Evolutionary conservation across 495 filamentous ascomycete genomes (phyloP).

Genomic region (Hypomontagnella monticulosa): DNA sequence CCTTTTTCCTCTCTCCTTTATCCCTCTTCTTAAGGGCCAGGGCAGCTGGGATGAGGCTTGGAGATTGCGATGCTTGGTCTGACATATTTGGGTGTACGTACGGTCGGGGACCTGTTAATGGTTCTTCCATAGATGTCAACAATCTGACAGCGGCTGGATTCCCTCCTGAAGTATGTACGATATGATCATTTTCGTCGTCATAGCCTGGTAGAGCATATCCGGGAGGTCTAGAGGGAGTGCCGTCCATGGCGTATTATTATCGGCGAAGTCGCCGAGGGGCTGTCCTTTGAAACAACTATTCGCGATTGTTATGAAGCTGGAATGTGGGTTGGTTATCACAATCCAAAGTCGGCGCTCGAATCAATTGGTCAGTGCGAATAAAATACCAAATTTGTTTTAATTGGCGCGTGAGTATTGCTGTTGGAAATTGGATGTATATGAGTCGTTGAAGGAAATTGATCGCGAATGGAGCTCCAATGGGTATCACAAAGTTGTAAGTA

Average conservation of each 20-base stretch:
- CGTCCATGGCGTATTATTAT: conserved; percentile 54
- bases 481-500: conserved; percentile 25
- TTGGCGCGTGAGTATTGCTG: conserved; percentile 11
- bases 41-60: conserved; percentile 43
- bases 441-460: conserved; percentile 1
- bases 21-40: conserved; percentile 34
- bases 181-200: conserved; percentile 57
- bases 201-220: conserved; percentile 60
- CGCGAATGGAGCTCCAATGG: conserved; percentile 28
- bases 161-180: conserved; percentile 45
- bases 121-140: conserved; percentile 62
- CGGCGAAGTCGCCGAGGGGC: conserved; percentile 40
- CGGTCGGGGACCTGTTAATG: conserved; percentile 48
- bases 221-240: conserved; percentile 53
- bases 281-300: conserved; percentile 31
- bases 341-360: neutral
- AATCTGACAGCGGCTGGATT: conserved; percentile 58
- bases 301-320: conserved; percentile 16
- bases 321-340: conserved; percentile 13
- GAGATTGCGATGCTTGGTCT: conserved; percentile 26
- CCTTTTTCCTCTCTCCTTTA: conserved; percentile 28
- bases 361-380: conserved; percentile 1
- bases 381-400: conserved; percentile 3
- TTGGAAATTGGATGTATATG: conserved; percentile 8
- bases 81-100: conserved; percentile 52